Evolutionary conservation across 2,329 filamentous ascomycete species (phyloP), one percentile per base, ranked within the genome.

Genomic region (Hymenoscyphus albidus): DNA sequence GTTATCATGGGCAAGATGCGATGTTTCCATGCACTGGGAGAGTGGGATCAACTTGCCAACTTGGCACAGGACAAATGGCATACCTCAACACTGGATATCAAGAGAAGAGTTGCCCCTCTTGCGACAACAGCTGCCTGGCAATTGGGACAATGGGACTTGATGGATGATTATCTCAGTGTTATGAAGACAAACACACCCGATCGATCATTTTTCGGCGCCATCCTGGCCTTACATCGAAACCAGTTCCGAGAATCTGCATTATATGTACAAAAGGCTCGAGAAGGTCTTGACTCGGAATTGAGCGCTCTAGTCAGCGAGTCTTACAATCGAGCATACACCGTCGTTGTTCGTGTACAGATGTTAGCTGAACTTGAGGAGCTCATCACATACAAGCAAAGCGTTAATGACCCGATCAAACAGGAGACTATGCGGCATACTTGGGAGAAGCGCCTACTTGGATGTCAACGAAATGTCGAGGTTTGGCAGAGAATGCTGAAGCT

Each of bases 1-100:
- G 92, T 99, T 62, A 93, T 96, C 40, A 98, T 99, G 93, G 95
- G 95, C 70, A 99, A 99, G 79, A 99, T 99, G 95, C 88, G 95
- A 58, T 99, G 95, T 82, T 80, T 98, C 68, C 95, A 99, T 76
- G 96, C 95, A 9, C 83, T 99, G 42, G 95, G 95, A 67, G 95
- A 99, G 77, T 99, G 95, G 95, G 96, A 98, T 70, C 88, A 92
- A 3, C 82, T 99, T 16, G 96, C 94, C 0, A 88, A 87, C 59
- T 82, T 99, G 62, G 94, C 93, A 0, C 90, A 96, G 74, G 93
- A 93, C 74, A 96, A 94, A 61, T 99, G 95, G 95, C 87, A 91
- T 70, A 93, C 93, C 75, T 95, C 94, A 7, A 88, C 88, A 4
- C 85, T 90, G 5, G 95, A 98, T 67, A 89, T 97, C 65, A 91